Conservation (phyloP, 2,329 filamentous ascomycete genomes). For the Neurospora sp. region DNA sequence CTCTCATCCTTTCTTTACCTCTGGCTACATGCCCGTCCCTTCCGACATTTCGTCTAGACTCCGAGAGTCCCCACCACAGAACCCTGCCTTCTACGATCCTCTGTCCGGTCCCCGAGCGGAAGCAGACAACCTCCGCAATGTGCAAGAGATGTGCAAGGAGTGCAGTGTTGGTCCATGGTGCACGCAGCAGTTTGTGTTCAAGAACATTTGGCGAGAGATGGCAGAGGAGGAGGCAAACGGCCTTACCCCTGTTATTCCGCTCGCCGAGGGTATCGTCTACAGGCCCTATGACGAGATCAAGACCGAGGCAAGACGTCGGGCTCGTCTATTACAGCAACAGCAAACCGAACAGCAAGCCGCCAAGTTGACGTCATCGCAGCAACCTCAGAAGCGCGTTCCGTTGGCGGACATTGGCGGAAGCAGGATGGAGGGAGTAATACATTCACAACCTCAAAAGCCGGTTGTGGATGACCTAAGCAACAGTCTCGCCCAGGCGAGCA, state of each 20-base stretch:
- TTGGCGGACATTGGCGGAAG: constrained; percentile 1
- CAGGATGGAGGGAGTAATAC: not conserved
- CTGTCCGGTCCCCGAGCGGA: constrained; percentile 36
- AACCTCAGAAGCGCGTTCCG: constrained; percentile 8
- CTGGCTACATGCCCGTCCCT: constrained; percentile 60
- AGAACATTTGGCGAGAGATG: constrained; percentile 56
- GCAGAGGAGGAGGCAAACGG: constrained; percentile 59
- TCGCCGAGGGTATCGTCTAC: constrained; percentile 54
- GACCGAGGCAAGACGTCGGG: constrained; percentile 38
- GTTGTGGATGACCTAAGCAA: constrained; percentile 25
- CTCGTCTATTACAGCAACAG: constrained; percentile 15
- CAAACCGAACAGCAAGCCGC: not conserved
- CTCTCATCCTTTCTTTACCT: constrained; percentile 68
- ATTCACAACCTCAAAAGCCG: not conserved
- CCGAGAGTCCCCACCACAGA: constrained; percentile 47
- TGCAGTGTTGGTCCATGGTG: constrained; percentile 51
- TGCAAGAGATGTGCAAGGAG: constrained; percentile 47
- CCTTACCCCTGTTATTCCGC: constrained; percentile 52
- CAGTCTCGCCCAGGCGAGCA: constrained; percentile 12
- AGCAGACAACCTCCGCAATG: constrained; percentile 38
- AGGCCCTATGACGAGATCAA: constrained; percentile 53
- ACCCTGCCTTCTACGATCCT: constrained; percentile 46
- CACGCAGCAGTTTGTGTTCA: constrained; percentile 35
- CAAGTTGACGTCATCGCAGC: not conserved
- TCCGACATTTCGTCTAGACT: constrained; percentile 50